These are phyloP conservation scores for Scytalidium sp. DNA, from an alignment of 2,329 filamentous ascomycete genomes.

Conservation along the genomic window DNA sequence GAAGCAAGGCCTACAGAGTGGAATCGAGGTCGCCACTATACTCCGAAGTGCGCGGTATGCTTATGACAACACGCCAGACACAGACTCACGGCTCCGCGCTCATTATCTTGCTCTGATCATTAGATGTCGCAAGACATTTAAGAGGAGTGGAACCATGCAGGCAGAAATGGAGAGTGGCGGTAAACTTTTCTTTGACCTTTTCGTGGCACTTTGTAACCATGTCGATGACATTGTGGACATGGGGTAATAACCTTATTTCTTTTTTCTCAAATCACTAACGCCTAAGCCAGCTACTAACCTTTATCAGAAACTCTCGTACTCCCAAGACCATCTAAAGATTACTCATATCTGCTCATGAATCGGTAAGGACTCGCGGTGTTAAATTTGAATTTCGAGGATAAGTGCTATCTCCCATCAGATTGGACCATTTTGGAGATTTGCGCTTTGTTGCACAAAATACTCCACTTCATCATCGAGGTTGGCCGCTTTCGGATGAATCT, in stretches of 20 bases:
- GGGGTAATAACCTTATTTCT: constrained; percentile 41
- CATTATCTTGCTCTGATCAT: constrained; percentile 94
- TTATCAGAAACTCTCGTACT: constrained; percentile 45
- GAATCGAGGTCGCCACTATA: constrained; percentile 88
- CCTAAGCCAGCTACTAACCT: constrained; percentile 15
- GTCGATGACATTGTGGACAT: constrained; percentile 66
- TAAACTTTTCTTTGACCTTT: constrained; percentile 88
- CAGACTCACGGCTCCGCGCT: constrained; percentile 83
- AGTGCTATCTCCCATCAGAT: constrained; percentile 33
- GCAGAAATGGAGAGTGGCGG: constrained; percentile 88
- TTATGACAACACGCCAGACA: constrained; percentile 84
- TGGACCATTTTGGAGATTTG: constrained; percentile 30
- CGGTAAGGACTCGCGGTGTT: constrained; percentile 24
- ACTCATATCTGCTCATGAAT: constrained; percentile 23
- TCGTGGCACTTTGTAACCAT: constrained; percentile 90
- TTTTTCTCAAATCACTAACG: constrained; percentile 17
- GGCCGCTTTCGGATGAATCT: constrained; percentile 42
- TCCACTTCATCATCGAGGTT: constrained; percentile 40
- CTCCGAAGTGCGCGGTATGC: constrained; percentile 84
- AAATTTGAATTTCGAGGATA: constrained; percentile 25
- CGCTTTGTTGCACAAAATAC: constrained; percentile 26
- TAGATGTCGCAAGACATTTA: constrained; percentile 82
- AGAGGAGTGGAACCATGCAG: constrained; percentile 93
- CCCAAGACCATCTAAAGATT: constrained; percentile 48
- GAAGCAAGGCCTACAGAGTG: constrained; percentile 84